Evolutionary conservation across 2,329 filamentous ascomycete genomes (phyloP), one percentile per base, ranked within the genome.

Genomic region (Penicillium sp.): DNA sequence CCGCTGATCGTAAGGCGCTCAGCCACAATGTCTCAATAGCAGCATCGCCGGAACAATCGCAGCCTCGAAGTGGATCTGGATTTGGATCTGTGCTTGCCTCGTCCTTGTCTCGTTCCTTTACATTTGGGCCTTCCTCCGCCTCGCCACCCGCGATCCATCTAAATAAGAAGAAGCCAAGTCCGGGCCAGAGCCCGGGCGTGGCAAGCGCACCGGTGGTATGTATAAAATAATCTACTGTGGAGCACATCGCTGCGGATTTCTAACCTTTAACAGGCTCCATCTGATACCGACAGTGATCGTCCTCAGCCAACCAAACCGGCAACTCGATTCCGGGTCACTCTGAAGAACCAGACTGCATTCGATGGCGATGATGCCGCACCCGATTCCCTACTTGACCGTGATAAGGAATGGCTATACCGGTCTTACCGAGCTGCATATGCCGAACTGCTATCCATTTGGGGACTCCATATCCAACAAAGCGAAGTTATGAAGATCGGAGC

Each of bases 401-500:
- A 74, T 10, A 78, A 82, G 46, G 77, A 79, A 19, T 73, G 70
- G 63, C 74, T 82, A 44, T 83, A 83, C 64, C 74, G 73, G 6
- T 75, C 79, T 2, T 89, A 87, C 75, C 80, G 84, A 43, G 73
- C 77, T 52, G 77, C 81, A 46, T 88, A 88, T 70, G 84, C 86
- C 3, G 76, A 85, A 50, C 75, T 86, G 56, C 77, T 88, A 4
- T 81, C 81, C n/a, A 79, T 82, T 9, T 88, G 85, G 86, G 80
- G 80, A 13, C 64, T 88, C 11, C 75, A 80, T 13, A 77, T 83
- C 22, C 77, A 83, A 62, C 79, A 81, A 51, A 81, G 82, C 14
- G 85, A 88, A 69, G 75, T 88, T 2, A 75, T 87, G 27, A 87
- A 86, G 63, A 83, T 84, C 58, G 81, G 83, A 51, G 78, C 78